These are phyloP conservation scores for Lizonia empirigonia DNA, from an alignment of 2,329 filamentous ascomycete species.

Conservation along the genomic window DNA sequence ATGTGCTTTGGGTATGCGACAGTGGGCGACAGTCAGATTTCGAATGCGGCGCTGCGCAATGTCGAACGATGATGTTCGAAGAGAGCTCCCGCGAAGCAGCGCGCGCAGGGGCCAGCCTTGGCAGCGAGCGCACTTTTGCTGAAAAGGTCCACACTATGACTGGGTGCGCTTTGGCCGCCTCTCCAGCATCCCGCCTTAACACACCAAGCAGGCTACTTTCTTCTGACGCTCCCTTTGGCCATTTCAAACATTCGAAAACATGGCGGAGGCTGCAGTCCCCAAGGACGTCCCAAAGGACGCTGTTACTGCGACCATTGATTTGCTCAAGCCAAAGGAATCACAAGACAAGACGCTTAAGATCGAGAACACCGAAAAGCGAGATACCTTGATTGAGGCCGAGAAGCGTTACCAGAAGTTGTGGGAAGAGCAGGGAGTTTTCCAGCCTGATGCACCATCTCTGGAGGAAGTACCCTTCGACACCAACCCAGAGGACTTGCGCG, in stretches of 20 bases:
- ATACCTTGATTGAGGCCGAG: slow-evolving; percentile 79
- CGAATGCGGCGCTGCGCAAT: slow-evolving; percentile 4
- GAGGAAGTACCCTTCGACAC: slow-evolving; percentile 77
- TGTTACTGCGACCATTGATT: slow-evolving; percentile 57
- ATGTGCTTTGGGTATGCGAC: slow-evolving; percentile 8
- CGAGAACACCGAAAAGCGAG: slow-evolving; percentile 83
- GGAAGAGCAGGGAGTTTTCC: slow-evolving; percentile 78
- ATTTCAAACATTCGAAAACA: slow-evolving; percentile 23
- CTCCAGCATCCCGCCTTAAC: slow-evolving; percentile 16
- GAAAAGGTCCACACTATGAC: slow-evolving; percentile 24
- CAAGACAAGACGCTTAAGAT: slow-evolving; percentile 68
- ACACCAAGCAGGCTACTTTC: slow-evolving; percentile 16
- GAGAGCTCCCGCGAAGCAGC: slow-evolving; percentile 16
- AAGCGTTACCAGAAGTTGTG: slow-evolving; percentile 92
- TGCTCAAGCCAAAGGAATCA: slow-evolving; percentile 60
- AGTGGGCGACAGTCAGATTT: slow-evolving; percentile 4
- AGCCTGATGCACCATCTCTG: slow-evolving; percentile 81
- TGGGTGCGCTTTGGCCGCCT: slow-evolving; percentile 18
- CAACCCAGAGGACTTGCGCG: slow-evolving; percentile 75
- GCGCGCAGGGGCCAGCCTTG: slow-evolving; percentile 20
- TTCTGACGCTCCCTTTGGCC: slow-evolving; percentile 23
- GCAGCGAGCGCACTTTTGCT: slow-evolving; percentile 27
- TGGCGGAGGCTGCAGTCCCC: slow-evolving; percentile 41
- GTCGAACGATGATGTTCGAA: slow-evolving; percentile 28
- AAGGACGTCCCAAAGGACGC: slow-evolving; percentile 50